Percentiles rank a stretch among this genome's conserved stretches.
phyloP scores from a whole-genome alignment of 305 asterid species.

The Solanum hybrid region DNA sequence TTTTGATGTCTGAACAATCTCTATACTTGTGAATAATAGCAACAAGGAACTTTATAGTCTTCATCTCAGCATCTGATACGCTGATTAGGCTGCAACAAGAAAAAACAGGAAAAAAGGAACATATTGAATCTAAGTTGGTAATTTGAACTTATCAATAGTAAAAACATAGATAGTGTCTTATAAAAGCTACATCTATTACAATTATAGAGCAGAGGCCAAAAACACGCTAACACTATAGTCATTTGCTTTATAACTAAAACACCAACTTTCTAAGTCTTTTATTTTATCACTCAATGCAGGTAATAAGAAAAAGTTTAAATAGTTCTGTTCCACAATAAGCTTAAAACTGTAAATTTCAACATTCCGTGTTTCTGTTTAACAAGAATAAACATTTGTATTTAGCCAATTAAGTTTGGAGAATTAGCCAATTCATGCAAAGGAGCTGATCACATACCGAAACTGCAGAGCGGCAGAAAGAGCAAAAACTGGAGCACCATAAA shows the following conservation, averaged over 20 bases:
- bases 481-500: constrained; percentile 71
- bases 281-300: background rate
- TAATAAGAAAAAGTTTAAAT: background rate
- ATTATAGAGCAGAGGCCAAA: background rate
- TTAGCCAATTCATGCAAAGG: background rate
- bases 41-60: constrained; percentile 61
- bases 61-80: constrained; percentile 69
- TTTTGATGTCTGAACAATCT: constrained; percentile 32
- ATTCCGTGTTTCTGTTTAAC: background rate
- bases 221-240: background rate
- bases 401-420: background rate
- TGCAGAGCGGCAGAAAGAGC: constrained; percentile 73
- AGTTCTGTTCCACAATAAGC: background rate
- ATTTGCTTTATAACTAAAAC: background rate
- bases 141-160: background rate
- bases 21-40: constrained; percentile 47
- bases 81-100: constrained; percentile 52
- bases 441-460: constrained; percentile 52
- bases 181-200: background rate
- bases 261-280: background rate
- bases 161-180: background rate
- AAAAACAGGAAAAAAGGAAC: background rate
- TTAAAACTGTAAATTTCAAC: background rate
- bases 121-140: constrained; percentile 5
- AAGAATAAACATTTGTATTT: background rate